Conservation (phyloP, 176 grass and related monocot species). For the Carex cristatella region DNA sequence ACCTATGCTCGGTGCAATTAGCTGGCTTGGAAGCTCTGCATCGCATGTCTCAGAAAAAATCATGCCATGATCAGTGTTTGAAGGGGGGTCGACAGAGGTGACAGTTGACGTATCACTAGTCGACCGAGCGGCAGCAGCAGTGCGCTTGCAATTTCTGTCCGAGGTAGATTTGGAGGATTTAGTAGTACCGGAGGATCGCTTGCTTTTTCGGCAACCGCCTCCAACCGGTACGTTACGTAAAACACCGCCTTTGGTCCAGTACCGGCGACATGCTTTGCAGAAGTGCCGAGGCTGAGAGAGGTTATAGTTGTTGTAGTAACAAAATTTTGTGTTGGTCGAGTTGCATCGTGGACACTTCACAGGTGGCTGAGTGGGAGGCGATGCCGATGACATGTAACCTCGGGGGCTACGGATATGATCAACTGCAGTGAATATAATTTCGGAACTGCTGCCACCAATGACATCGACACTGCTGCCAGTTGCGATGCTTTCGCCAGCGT, state of each 20-base stretch:
- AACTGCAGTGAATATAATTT: slow-evolving; percentile 2
- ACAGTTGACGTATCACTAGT: slow-evolving; percentile 11
- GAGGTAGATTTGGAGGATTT: slow-evolving; percentile 21
- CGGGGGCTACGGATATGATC: background rate
- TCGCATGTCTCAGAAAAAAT: background rate
- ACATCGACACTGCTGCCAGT: background rate
- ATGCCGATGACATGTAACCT: background rate
- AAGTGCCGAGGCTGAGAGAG: slow-evolving; percentile 47
- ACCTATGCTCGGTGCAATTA: background rate
- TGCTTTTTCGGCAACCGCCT: slow-evolving; percentile 31
- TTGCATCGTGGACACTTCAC: slow-evolving; percentile 19
- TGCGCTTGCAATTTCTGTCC: background rate
- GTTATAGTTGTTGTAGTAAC: slow-evolving; percentile 53
- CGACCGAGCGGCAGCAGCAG: background rate
- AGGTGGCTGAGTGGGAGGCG: background rate
- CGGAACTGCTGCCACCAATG: background rate
- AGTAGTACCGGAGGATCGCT: background rate
- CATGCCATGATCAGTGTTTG: background rate
- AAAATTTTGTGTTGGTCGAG: slow-evolving; percentile 35
- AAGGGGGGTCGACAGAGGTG: background rate
- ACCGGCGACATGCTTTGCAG: slow-evolving; percentile 38
- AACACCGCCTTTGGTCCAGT: slow-evolving; percentile 48
- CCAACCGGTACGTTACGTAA: slow-evolving; percentile 45
- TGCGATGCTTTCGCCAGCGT: background rate
- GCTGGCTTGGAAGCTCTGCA: background rate